Evolutionary conservation across 140 eudicot species (phyloP), one percentile per base, ranked within the genome.

Genomic region (Cichorium intybus): DNA sequence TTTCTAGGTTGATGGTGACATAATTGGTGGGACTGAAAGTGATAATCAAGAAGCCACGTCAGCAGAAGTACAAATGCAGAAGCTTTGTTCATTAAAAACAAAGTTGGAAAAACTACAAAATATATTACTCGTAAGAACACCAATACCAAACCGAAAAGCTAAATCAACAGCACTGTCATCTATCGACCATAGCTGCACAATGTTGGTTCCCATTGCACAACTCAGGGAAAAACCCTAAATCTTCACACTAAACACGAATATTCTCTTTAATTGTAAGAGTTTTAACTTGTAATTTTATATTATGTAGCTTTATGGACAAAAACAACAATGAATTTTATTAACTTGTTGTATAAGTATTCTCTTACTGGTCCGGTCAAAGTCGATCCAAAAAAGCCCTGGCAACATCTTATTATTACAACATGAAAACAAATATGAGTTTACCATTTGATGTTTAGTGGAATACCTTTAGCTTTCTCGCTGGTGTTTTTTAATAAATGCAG

Each of bases 121-220:
- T 69, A 64, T 77, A 55, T 29, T 93, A 60, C 79, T 24, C 23
- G 12, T 75, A 58, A 68, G 79, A 73, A 62, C 86, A 56, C 95
- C 88, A 73, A 62, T 84, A 56, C 95, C 88, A 18, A 79, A 69
- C 60, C 34, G 74, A 50, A 69, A 51, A 66, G 52, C 23, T 41
- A 65, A 73, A 56, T 68, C 77, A 51, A 46, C 69, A 31, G 48
- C 63, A 5, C 64, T 15, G 0, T 14, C 71, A 62, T 24, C 65
- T 3, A 27, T 58, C 8, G 77, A 72, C 63, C 61, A 51, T 23
- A 29, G 45, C 11, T 16, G 63, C 68, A 77, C 81, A n/a, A 21
- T 77, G 33, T 81, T 74, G 46, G 80, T 93, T 56, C 99, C 99
- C 6, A 69, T 93, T 18, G 97, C 95, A 34, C 85, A 85, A 68